Conservation (phyloP, 1,284 basidiomycete species). For the Trametes versicolor region DNA sequence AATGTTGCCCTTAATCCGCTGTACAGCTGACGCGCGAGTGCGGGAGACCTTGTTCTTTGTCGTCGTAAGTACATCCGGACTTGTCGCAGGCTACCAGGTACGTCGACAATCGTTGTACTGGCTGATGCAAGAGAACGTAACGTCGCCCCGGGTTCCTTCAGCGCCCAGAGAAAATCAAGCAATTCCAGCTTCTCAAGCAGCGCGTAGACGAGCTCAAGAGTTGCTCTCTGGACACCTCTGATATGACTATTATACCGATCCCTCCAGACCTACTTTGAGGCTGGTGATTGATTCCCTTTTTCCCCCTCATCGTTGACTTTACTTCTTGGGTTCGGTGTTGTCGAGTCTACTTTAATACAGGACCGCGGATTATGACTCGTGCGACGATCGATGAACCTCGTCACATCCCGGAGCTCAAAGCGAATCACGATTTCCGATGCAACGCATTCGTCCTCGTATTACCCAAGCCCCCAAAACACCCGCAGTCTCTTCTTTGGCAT, state of each 20-base stretch:
- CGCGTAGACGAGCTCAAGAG: slow-evolving; percentile 39
- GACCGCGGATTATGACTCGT: too few species aligned
- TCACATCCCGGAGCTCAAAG: too few species aligned
- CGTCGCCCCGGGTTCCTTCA: slow-evolving; percentile 14
- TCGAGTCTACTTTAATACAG: too few species aligned
- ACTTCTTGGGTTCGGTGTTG: too few species aligned
- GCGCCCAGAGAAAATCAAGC: slow-evolving; percentile 44
- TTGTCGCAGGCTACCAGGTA: slow-evolving; percentile 71
- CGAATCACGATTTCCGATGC: too few species aligned
- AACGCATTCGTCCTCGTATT: too few species aligned
- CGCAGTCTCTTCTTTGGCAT: too few species aligned
- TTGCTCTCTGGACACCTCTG: slow-evolving; percentile 38
- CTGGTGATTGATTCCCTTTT: too few species aligned
- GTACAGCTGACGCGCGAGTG: slow-evolving; percentile 10
- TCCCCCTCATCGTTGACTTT: not conserved
- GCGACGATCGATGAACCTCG: too few species aligned
- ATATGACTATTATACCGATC: slow-evolving; percentile 33
- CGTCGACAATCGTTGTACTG: slow-evolving; percentile 18
- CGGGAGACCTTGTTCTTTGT: slow-evolving; percentile 72
- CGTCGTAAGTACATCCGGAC: slow-evolving; percentile 73
- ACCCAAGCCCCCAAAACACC: too few species aligned
- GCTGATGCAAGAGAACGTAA: too few species aligned
- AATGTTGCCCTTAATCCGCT: not conserved
- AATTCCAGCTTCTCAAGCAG: slow-evolving; percentile 42
- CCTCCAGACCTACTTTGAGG: slow-evolving; percentile 5